Evolutionary conservation across 495 filamentous ascomycete genomes (phyloP).

Genomic region (Emericellopsis terricola): DNA sequence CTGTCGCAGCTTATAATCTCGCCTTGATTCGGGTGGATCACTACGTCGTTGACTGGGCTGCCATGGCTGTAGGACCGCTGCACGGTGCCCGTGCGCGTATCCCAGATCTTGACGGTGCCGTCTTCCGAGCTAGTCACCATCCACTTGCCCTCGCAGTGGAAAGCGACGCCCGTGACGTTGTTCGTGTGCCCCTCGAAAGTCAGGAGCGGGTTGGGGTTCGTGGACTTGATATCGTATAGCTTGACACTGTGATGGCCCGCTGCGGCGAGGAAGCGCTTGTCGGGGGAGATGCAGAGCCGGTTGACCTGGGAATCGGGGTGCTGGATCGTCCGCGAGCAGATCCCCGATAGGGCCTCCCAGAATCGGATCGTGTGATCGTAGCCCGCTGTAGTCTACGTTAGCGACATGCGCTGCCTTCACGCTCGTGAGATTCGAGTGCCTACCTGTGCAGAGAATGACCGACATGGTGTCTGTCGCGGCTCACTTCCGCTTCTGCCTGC

Average conservation of each 20-base stretch:
- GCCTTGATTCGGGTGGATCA: conserved; percentile 96
- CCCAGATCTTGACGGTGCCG: conserved; percentile 97
- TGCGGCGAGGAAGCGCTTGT: conserved; percentile 89
- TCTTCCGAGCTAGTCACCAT: conserved; percentile 99
- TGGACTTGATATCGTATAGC: conserved; percentile 93
- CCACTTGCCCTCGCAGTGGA: conserved; percentile 98
- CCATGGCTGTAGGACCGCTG: conserved; percentile 87
- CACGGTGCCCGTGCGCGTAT: conserved; percentile 70
- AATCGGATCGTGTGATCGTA: conserved; percentile 99
- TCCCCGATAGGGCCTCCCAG: conserved; percentile 95
- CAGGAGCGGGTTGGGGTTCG: conserved; percentile 79
- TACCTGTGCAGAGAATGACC: conserved; percentile 77
- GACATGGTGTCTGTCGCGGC: conserved; percentile 35
- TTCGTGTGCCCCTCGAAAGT: conserved; percentile 89
- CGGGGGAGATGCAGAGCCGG: conserved; percentile 91
- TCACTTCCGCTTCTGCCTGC: too few species aligned
- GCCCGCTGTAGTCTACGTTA: conserved; percentile 42
- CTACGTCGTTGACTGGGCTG: conserved; percentile 79
- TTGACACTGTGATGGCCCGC: conserved; percentile 91
- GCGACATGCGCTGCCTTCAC: neutral
- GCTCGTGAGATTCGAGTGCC: too few species aligned
- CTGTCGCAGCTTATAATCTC: conserved; percentile 94
- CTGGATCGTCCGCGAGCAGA: conserved; percentile 94
- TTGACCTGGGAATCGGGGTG: conserved; percentile 97
- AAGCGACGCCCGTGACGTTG: conserved; percentile 91